phyloP scores from a whole-genome alignment of 2,329 filamentous ascomycete genomes.

The Phaeomoniella chlamydospora region DNA sequence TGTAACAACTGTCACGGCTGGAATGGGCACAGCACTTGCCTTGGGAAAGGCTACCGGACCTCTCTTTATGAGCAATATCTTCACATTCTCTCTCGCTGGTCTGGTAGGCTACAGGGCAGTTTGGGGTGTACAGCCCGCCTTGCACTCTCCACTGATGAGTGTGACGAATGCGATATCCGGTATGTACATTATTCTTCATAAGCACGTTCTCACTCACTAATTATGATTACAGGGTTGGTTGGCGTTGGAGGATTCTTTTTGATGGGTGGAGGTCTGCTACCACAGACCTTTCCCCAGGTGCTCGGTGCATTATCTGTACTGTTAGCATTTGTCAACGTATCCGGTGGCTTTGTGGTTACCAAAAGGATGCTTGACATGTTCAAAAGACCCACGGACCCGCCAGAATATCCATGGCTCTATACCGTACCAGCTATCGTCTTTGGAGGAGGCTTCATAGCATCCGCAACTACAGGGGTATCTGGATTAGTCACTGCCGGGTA shows the following conservation, averaged over 20 bases:
- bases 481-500: conserved; percentile 81
- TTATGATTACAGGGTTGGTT: too few relatives aligned
- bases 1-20: conserved; percentile 58
- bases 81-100: conserved; percentile 71
- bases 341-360: conserved; percentile 80
- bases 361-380: conserved; percentile 94
- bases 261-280: conserved; percentile 67
- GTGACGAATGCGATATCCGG: conserved; percentile 87
- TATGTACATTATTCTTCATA: too few relatives aligned
- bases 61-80: conserved; percentile 75
- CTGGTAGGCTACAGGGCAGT: conserved; percentile 79
- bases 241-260: conserved; percentile 80
- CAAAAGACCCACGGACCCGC: conserved; percentile 68
- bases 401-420: conserved; percentile 81
- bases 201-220: conserved; percentile 29
- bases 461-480: conserved; percentile 66
- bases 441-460: conserved; percentile 66
- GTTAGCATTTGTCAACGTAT: conserved; percentile 76
- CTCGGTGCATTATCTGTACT: conserved; percentile 70
- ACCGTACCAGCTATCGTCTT: conserved; percentile 63
- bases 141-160: conserved; percentile 83
- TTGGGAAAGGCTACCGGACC: conserved; percentile 71
- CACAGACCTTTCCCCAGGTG: conserved; percentile 62
- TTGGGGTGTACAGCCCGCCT: conserved; percentile 70
- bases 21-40: conserved; percentile 60